Conservation (phyloP, 202 grass and related monocot species). For the Carex arenaria region DNA sequence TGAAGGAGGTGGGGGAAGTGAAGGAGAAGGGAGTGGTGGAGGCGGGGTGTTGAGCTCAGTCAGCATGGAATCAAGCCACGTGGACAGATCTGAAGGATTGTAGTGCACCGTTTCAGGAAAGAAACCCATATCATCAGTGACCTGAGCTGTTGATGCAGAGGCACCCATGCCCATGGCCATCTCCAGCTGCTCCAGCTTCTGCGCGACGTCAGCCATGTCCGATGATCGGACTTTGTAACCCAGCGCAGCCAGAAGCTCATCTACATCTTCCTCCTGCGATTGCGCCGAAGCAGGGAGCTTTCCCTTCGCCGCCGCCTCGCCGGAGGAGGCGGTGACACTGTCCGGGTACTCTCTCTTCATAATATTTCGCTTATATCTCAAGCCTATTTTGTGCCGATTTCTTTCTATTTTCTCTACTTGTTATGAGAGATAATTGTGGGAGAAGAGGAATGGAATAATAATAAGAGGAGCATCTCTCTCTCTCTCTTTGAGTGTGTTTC, state of each 20-base stretch:
- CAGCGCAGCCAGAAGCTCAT: conserved; percentile 82
- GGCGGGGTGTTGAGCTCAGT: conserved; percentile 73
- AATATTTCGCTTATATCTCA: not conserved
- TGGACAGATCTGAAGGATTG: conserved; percentile 80
- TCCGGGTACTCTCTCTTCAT: conserved; percentile 95
- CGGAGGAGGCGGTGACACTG: conserved; percentile 20
- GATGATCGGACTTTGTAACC: conserved; percentile 91
- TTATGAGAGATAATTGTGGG: conserved; percentile 3
- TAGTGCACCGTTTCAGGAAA: conserved; percentile 78
- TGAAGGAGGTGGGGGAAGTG: not conserved
- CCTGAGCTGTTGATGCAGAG: conserved; percentile 1
- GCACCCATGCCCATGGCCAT: conserved; percentile 74
- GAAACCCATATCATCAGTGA: conserved; percentile 42
- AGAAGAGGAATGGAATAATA: not conserved
- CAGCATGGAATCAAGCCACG: conserved; percentile 83
- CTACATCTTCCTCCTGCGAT: conserved; percentile 55
- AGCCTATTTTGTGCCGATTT: conserved; percentile 29
- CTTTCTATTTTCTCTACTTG: conserved; percentile 12
- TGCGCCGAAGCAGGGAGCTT: conserved; percentile 34
- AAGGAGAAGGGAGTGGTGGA: conserved; percentile 43
- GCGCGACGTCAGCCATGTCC: conserved; percentile 92
- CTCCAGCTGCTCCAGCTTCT: conserved; percentile 99
- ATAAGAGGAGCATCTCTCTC: conserved; percentile 18
- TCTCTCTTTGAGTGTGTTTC: conserved; percentile 15
- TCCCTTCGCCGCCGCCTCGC: conserved; percentile 28